Evolutionary conservation across 1,139 yeast genomes (phyloP).

Genomic region (Kluyveromyces marxianus): DNA sequence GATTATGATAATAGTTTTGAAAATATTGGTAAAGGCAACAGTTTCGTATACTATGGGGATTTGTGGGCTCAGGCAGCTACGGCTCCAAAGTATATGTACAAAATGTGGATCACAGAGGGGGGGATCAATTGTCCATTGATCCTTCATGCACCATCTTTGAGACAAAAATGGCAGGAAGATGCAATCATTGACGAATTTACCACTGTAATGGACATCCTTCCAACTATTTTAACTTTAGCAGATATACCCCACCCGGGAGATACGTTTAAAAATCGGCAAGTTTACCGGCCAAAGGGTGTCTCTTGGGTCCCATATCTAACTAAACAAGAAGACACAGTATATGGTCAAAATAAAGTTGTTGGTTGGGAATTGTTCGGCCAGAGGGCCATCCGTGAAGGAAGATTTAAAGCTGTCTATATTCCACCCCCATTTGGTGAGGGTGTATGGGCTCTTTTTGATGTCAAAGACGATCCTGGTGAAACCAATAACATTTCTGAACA

Average conservation of each 20-base stretch:
- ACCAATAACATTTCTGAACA: slow-evolving; percentile 35
- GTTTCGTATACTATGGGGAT: slow-evolving; percentile 48
- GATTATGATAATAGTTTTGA: slow-evolving; percentile 39
- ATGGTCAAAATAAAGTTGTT: slow-evolving; percentile 41
- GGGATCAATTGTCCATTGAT: slow-evolving; percentile 50
- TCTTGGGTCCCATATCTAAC: slow-evolving; percentile 35
- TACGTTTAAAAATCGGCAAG: slow-evolving; percentile 34
- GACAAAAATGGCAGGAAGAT: slow-evolving; percentile 24
- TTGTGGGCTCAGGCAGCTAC: slow-evolving; percentile 65
- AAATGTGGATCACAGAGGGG: slow-evolving; percentile 46
- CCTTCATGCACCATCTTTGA: slow-evolving; percentile 35
- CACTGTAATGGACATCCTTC: slow-evolving; percentile 53
- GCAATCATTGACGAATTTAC: slow-evolving; percentile 35
- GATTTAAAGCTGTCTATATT: slow-evolving; percentile 41
- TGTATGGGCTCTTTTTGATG: slow-evolving; percentile 43
- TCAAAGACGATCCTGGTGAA: slow-evolving; percentile 43
- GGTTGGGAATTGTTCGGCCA: slow-evolving; percentile 56
- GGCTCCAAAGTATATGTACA: slow-evolving; percentile 46
- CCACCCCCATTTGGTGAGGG: slow-evolving; percentile 45
- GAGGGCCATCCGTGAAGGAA: slow-evolving; percentile 46
- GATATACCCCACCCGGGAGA: slow-evolving; percentile 39
- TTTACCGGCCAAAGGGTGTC: slow-evolving; percentile 37
- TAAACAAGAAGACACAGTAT: slow-evolving; percentile 31
- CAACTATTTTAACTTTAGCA: slow-evolving; percentile 46
- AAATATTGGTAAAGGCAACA: slow-evolving; percentile 42